These are phyloP conservation scores for Emergomyces africanus DNA, from an alignment of 2,329 filamentous ascomycete genomes.

Conservation along the genomic window DNA sequence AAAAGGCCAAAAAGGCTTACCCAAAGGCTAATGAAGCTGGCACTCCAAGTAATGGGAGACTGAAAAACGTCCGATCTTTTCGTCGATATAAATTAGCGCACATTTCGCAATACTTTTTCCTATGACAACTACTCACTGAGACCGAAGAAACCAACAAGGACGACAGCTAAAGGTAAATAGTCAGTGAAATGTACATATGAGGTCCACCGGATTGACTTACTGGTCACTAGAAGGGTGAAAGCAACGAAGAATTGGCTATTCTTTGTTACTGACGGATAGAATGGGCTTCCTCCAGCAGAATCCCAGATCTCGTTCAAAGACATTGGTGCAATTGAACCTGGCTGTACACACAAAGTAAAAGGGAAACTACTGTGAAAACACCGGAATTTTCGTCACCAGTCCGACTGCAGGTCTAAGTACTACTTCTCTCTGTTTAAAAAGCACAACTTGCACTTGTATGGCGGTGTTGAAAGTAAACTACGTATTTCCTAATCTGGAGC, in stretches of 20 bases:
- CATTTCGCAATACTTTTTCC: background rate
- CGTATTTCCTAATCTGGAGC: background rate
- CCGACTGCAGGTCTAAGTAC: background rate
- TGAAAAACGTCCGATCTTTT: conserved; percentile 68
- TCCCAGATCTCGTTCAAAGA: conserved; percentile 87
- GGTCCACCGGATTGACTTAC: conserved; percentile 24
- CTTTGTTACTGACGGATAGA: conserved; percentile 68
- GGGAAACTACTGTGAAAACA: background rate
- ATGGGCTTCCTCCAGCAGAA: conserved; percentile 77
- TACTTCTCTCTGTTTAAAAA: too few species aligned
- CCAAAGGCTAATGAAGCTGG: conserved; percentile 82
- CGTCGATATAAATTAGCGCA: background rate
- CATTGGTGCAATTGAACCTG: conserved; percentile 23
- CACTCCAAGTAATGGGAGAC: conserved; percentile 63
- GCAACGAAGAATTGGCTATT: conserved; percentile 71
- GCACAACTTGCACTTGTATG: too few species aligned
- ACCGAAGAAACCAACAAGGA: conserved; percentile 67
- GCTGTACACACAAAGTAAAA: background rate
- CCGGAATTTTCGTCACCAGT: background rate
- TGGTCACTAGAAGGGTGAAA: conserved; percentile 59
- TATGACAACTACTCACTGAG: conserved; percentile 51
- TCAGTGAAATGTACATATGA: background rate
- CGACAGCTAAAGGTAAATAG: conserved; percentile 36
- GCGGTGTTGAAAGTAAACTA: background rate
- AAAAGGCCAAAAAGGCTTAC: conserved; percentile 43